These are phyloP conservation scores for Aegilops tauschii DNA, from an alignment of 176 grass and related monocot genomes.

Conservation along the genomic window DNA sequence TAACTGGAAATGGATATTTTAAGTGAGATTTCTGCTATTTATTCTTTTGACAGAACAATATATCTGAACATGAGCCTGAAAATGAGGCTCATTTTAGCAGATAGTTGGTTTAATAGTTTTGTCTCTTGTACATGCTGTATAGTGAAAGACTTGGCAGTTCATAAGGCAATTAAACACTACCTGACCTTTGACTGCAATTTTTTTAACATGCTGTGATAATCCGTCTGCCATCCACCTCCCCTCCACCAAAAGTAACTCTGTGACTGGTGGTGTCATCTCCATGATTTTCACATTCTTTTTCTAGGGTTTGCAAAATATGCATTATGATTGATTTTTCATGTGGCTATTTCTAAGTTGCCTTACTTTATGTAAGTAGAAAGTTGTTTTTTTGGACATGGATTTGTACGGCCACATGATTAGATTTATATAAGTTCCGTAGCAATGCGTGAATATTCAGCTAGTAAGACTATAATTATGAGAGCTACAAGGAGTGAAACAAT, in stretches of 20 bases:
- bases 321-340: neutral
- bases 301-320: neutral
- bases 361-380: neutral
- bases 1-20: neutral
- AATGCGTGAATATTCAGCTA: no score
- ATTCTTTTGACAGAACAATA: neutral
- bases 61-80: constrained; percentile 4
- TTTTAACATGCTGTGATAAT: neutral
- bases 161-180: neutral
- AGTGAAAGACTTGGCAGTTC: neutral
- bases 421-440: no score
- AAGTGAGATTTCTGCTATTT: constrained; percentile 3
- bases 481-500: no score
- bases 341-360: neutral
- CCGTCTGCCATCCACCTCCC: neutral
- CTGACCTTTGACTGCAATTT: neutral
- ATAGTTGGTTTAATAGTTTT: neutral
- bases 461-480: no score
- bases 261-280: neutral
- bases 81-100: neutral
- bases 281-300: neutral
- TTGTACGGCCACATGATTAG: no score
- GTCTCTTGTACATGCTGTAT: neutral
- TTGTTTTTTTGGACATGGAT: no score
- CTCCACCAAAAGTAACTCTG: neutral